A percentile compares a stretch with the other conserved stretches of the same genome.
phyloP scores from a whole-genome alignment of 345 rosid genomes.

The Abelmoschus esculentus region DNA sequence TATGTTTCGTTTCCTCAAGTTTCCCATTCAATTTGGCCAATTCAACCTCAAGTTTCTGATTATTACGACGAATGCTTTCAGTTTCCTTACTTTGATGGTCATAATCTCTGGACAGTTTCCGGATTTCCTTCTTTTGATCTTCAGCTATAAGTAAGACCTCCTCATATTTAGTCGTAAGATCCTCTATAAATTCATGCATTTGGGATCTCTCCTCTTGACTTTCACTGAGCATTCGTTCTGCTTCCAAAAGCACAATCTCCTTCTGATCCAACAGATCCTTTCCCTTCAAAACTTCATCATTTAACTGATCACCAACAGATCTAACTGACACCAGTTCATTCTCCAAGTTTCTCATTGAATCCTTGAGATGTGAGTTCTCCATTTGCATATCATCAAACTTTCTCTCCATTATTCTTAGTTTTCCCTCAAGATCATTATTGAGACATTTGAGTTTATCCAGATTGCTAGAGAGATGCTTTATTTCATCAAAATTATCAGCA shows the following conservation, averaged over 20 bases:
- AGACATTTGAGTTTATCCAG: constrained; percentile 33
- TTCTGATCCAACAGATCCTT: constrained; percentile 35
- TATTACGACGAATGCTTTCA: constrained; percentile 27
- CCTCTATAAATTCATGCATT: constrained; percentile 37
- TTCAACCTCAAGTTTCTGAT: constrained; percentile 40
- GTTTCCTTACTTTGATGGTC: constrained; percentile 32
- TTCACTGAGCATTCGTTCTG: constrained; percentile 31
- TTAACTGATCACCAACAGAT: constrained; percentile 38
- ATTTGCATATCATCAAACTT: constrained; percentile 31
- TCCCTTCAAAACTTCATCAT: constrained; percentile 35
- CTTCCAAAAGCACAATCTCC: constrained; percentile 39
- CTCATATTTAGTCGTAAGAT: constrained; percentile 49
- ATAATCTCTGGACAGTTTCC: constrained; percentile 43
- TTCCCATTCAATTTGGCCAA: constrained; percentile 34
- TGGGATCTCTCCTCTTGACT: constrained; percentile 17
- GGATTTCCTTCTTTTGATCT: constrained; percentile 41
- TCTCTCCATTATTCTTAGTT: constrained; percentile 32
- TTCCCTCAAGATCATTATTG: constrained; percentile 49
- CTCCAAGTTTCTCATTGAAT: constrained; percentile 30
- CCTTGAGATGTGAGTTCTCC: constrained; percentile 32
- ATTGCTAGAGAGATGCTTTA: constrained; percentile 31
- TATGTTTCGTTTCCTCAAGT: constrained; percentile 34
- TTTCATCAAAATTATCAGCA: constrained; percentile 37
- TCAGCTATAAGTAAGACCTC: constrained; percentile 39
- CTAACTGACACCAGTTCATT: constrained; percentile 32